Evolutionary conservation across 768 basidiomycete species (phyloP).

Genomic region (Russula foetens): DNA sequence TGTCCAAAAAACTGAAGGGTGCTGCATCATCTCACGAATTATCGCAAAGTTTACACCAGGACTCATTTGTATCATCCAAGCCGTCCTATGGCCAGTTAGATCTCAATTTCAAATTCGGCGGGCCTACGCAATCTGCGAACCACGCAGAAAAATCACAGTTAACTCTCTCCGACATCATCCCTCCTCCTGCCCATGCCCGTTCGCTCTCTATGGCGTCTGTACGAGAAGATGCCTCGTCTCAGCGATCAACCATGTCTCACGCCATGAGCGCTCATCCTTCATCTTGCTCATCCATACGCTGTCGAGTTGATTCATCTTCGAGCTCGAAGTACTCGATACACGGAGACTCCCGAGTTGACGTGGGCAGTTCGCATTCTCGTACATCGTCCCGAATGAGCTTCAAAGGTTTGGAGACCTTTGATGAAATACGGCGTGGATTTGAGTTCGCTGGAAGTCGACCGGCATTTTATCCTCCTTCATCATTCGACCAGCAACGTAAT

Average conservation of each 20-base stretch:
- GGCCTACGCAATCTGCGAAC: conserved; percentile 27
- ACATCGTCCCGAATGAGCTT: conserved; percentile 53
- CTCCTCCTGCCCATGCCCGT: conserved; percentile 46
- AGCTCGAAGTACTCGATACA: conserved; percentile 32
- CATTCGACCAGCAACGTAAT: conserved; percentile 28
- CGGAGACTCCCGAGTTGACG: conserved; percentile 19
- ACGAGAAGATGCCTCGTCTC: conserved; percentile 26
- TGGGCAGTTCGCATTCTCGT: conserved; percentile 27
- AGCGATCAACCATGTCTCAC: conserved; percentile 24
- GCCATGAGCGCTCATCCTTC: conserved; percentile 27
- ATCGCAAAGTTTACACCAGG: conserved; percentile 9
- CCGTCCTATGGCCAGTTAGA: conserved; percentile 63
- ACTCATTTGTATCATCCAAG: conserved; percentile 27
- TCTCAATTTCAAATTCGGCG: conserved; percentile 69
- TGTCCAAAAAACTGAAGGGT: background rate
- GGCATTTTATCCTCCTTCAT: conserved; percentile 54
- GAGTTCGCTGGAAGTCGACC: conserved; percentile 60
- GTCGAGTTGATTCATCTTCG: conserved; percentile 38
- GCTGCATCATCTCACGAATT: background rate
- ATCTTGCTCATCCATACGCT: conserved; percentile 27
- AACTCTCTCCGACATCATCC: conserved; percentile 72
- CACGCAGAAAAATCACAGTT: conserved; percentile 29
- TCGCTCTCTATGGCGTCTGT: conserved; percentile 39
- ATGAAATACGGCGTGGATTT: conserved; percentile 71
- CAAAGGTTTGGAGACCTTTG: conserved; percentile 64